phyloP scores from a whole-genome alignment of 2,329 filamentous ascomycete species.

The Botrytis galanthina region DNA sequence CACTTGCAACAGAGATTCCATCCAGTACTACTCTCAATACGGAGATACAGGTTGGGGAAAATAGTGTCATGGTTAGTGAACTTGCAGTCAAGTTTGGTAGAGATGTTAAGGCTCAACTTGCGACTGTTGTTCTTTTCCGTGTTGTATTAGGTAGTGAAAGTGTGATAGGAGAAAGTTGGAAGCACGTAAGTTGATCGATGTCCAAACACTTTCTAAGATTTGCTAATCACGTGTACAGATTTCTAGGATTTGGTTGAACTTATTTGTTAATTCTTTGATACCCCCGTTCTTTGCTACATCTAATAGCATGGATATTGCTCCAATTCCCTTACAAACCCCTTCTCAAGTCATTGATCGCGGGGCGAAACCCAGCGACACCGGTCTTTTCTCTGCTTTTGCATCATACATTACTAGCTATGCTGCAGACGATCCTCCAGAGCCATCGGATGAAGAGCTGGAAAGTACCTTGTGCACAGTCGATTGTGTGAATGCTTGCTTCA shows the following conservation, averaged over 20 bases:
- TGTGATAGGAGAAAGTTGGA: constrained; percentile 74
- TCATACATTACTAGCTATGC: constrained; percentile 99
- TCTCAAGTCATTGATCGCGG: constrained; percentile 91
- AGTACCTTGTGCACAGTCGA: constrained; percentile 93
- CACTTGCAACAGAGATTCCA: constrained; percentile 70
- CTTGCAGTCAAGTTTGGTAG: constrained; percentile 92
- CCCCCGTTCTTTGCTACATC: constrained; percentile 63
- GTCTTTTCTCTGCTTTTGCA: constrained; percentile 90
- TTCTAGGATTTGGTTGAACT: constrained; percentile 87
- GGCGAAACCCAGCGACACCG: constrained; percentile 72
- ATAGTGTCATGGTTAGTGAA: constrained; percentile 97
- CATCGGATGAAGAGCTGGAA: constrained; percentile 94
- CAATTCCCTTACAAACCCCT: constrained; percentile 86
- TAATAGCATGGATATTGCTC: constrained; percentile 65
- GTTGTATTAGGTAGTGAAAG: constrained; percentile 83
- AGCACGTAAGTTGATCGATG: constrained; percentile 56
- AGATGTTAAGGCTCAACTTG: constrained; percentile 89
- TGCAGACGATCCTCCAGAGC: constrained; percentile 94
- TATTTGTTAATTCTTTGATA: constrained; percentile 93
- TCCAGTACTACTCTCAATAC: constrained; percentile 90
- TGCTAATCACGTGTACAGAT: constrained; percentile 52
- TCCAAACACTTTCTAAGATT: constrained; percentile 40
- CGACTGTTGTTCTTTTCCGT: constrained; percentile 91
- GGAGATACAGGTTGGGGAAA: constrained; percentile 87
- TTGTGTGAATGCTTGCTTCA: constrained; percentile 85